Evolutionary conservation across 1,139 yeast species (phyloP).

Genomic region (Taphrina communis): DNA sequence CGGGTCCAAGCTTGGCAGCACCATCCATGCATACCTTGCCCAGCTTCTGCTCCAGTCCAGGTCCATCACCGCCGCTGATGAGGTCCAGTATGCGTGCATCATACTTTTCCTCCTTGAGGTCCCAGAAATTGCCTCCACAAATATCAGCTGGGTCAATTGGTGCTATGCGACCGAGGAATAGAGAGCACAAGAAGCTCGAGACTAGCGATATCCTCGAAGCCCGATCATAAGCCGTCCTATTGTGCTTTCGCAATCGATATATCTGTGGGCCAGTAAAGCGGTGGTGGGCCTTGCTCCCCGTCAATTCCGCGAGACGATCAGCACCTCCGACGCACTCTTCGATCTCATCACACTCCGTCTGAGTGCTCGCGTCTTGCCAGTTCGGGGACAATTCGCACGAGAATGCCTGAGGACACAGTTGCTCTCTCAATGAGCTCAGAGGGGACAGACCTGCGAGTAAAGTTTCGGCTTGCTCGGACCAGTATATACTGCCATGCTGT

Average conservation of each 20-base stretch:
- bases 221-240: slow-evolving; percentile 60
- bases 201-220: slow-evolving; percentile 74
- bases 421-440: slow-evolving; percentile 55
- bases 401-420: slow-evolving; percentile 58
- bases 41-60: slow-evolving; percentile 57
- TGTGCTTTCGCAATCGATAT: slow-evolving; percentile 67
- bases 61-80: slow-evolving; percentile 51
- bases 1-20: slow-evolving; percentile 49
- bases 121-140: slow-evolving; percentile 89
- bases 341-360: slow-evolving; percentile 66
- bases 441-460: not conserved
- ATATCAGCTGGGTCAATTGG: slow-evolving; percentile 83
- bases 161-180: slow-evolving; percentile 68
- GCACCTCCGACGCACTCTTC: slow-evolving; percentile 70
- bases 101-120: slow-evolving; percentile 62
- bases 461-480: slow-evolving; percentile 57
- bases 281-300: slow-evolving; percentile 89
- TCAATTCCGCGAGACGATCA: slow-evolving; percentile 65
- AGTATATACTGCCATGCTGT: slow-evolving; percentile 89
- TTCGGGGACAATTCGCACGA: slow-evolving; percentile 76
- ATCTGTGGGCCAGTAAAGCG: slow-evolving; percentile 92
- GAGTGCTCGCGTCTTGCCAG: slow-evolving; percentile 95
- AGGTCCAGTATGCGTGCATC: slow-evolving; percentile 59
- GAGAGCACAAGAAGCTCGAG: slow-evolving; percentile 76
- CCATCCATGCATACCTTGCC: slow-evolving; percentile 57